phyloP scores from a whole-genome alignment of 2,329 filamentous ascomycete genomes.

The Lecanosticta acicola region DNA sequence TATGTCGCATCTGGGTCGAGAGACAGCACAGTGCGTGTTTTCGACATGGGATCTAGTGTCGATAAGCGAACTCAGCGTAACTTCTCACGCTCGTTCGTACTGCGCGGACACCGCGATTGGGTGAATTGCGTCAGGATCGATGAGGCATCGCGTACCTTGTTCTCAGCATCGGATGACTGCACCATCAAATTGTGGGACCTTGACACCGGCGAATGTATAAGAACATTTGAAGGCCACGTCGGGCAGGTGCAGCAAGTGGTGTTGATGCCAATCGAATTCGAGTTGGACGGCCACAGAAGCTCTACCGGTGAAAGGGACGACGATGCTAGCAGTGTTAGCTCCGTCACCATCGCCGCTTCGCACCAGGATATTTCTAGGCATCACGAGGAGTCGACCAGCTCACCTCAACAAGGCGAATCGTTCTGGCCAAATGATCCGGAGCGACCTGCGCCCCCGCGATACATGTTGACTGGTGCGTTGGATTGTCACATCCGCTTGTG shows the following conservation, averaged over 20 bases:
- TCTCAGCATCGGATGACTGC: conserved; percentile 91
- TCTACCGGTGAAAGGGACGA: conserved; percentile 52
- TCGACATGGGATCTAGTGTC: too few species aligned
- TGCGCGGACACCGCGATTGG: conserved; percentile 87
- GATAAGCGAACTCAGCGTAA: conserved; percentile 41
- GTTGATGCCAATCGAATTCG: conserved; percentile 77
- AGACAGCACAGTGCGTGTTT: conserved; percentile 85
- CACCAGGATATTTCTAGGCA: conserved; percentile 17
- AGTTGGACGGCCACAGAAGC: conserved; percentile 64
- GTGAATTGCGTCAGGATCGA: conserved; percentile 95
- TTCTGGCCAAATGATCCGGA: conserved; percentile 57
- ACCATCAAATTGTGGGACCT: conserved; percentile 91
- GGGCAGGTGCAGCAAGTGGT: conserved; percentile 92
- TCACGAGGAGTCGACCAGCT: conserved; percentile 8
- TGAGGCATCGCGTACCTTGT: conserved; percentile 63
- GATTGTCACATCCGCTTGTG: conserved; percentile 90
- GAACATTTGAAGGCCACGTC: conserved; percentile 78
- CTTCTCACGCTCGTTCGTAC: conserved; percentile 69
- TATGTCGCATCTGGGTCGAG: conserved; percentile 83
- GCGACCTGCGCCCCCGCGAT: conserved; percentile 72
- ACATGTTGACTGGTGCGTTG: conserved; percentile 88
- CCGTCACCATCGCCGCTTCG: conserved; percentile 20
- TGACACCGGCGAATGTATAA: conserved; percentile 72
- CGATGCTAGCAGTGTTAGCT: conserved; percentile 30
- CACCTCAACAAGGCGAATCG: conserved; percentile 17